Percentiles rank a stretch among this genome's conserved stretches.
phyloP scores from a whole-genome alignment of 176 grass and related monocot genomes.

The Eremochloa ophiuroides region DNA sequence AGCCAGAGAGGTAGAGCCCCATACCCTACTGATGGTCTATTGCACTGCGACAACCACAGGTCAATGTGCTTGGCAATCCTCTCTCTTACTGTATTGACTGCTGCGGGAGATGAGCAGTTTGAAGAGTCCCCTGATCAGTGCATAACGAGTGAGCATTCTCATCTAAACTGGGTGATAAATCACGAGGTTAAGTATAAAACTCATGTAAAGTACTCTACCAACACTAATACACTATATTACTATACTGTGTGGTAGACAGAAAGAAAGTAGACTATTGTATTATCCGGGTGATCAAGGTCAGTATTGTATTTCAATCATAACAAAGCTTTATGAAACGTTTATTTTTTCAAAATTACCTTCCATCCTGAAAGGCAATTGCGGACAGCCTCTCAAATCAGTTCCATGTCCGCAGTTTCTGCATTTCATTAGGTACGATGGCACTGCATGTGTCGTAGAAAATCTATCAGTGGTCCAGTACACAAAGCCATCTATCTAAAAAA shows the following conservation, averaged over 20 bases:
- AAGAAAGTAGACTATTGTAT: neutral
- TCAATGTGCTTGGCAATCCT: constrained; percentile 65
- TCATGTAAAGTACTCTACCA: neutral
- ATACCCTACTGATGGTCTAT: constrained; percentile 27
- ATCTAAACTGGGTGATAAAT: neutral
- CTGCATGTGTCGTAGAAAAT: constrained; percentile 32
- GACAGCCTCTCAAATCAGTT: constrained; percentile 92
- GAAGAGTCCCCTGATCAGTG: constrained; percentile 55
- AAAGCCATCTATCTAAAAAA: neutral
- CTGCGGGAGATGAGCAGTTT: constrained; percentile 71
- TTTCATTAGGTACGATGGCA: constrained; percentile 86
- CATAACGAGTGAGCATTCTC: constrained; percentile 15
- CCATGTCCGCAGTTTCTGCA: constrained; percentile 94
- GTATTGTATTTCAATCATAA: neutral
- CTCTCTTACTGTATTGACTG: constrained; percentile 62
- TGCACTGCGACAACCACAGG: constrained; percentile 80
- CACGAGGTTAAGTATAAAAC: neutral
- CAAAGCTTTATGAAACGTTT: neutral
- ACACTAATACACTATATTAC: neutral
- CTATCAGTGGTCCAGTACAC: neutral
- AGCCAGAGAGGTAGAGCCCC: neutral
- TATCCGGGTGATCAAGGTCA: neutral
- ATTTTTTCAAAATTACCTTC: constrained; percentile 48
- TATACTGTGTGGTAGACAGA: neutral
- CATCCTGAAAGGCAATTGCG: constrained; percentile 64